Evolutionary conservation across 2,329 filamentous ascomycete species (phyloP), one percentile per base, ranked within the genome.

Genomic region (Paecilomyces sp.): DNA sequence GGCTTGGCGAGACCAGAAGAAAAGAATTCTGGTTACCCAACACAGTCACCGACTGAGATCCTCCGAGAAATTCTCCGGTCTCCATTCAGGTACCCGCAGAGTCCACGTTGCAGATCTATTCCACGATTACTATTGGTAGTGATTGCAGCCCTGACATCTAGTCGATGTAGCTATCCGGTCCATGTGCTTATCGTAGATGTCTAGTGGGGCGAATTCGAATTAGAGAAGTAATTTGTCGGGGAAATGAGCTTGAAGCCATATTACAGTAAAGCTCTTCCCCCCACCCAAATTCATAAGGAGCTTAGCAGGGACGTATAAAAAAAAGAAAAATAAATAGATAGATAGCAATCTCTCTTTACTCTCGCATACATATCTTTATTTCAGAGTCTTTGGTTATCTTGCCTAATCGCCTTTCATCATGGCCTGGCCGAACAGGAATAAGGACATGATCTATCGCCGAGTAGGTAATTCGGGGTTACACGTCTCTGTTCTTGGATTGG

Each of bases 401-500:
- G 31, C 31, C 31, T 34, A 34, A 12, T 12, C 12, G 31, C 12
- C 31, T 34, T 34, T 34, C 33, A 36, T 36, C 33, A 36, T 36
- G 33, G 33, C 33, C 9, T 36, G 33, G 33, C 33, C 33, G 4
- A 36, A 36, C 9, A 36, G 15, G 33, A 36, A 36, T 12, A 36
- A 36, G 33, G 33, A 36, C 33, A 89, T 89, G 87, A 80, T 87
- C 68, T 90, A 90, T 75, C 85, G 88, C 65, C 86, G 85, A 74
- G 81, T 91, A 7, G 88, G 89, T 68, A 83, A 83, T 47, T 88
- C 87, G 15, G 88, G 89, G 58, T 81, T 92, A 18, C 85, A 91
- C 71, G 88, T 92, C 34, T 91, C 88, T 30, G 82, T 85, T 54
- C 88, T 92, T 63, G 87, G 86, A 1, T 79, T 92, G 2, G 89